phyloP scores from a whole-genome alignment of 371 early-diverging fungal species.

The Mortierella sp. region DNA sequence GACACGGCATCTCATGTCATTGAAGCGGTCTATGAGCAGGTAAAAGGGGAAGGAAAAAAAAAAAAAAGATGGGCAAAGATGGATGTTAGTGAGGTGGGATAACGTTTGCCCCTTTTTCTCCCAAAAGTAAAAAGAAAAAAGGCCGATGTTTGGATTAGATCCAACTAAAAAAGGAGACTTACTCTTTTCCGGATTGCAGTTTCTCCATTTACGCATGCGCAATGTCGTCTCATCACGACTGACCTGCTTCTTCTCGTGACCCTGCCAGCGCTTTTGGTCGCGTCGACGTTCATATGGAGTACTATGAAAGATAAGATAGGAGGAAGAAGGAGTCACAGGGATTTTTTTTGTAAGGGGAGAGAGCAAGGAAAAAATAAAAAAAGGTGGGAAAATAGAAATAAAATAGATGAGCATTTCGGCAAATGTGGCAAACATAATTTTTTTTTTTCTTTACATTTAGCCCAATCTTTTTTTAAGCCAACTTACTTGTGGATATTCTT shows the following conservation, averaged over 20 bases:
- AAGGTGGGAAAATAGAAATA: background rate
- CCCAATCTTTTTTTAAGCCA: background rate
- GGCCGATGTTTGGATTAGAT: background rate
- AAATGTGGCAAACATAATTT: background rate
- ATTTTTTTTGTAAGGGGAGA: background rate
- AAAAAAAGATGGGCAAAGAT: background rate
- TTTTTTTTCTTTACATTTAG: background rate
- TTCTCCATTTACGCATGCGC: conserved; percentile 49
- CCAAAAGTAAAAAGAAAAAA: background rate
- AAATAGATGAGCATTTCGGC: conserved; percentile 4
- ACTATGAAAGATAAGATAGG: conserved; percentile 37
- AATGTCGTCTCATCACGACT: conserved; percentile 67
- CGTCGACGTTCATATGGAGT: conserved; percentile 67
- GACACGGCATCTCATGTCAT: conserved; percentile 78
- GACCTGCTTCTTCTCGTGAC: conserved; percentile 66
- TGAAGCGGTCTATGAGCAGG: conserved; percentile 62
- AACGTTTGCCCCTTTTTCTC: background rate
- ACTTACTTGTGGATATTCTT: conserved; percentile 52
- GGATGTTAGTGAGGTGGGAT: background rate
- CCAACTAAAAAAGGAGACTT: conserved; percentile 10
- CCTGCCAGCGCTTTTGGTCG: conserved; percentile 70
- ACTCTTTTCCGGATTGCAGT: conserved; percentile 45
- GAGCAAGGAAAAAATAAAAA: too few relatives aligned
- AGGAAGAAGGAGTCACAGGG: background rate
- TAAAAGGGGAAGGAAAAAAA: background rate